Evolutionary conservation across 805 yeast genomes (phyloP), one percentile per base, ranked within the genome.

Genomic region (Metschnikowia picachoensis): DNA sequence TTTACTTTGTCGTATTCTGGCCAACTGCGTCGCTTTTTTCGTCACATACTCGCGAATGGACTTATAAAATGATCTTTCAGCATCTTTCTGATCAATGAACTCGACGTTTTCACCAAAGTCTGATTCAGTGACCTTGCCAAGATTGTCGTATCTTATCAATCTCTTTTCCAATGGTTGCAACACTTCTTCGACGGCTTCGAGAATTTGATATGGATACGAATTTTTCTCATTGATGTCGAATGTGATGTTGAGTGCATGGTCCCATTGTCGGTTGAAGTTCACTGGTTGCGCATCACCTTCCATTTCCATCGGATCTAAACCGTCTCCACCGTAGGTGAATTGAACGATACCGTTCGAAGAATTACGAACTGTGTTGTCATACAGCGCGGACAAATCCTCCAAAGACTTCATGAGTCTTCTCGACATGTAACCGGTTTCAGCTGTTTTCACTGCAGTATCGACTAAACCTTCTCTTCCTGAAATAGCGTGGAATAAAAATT

Each of bases 381-480:
- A 94, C 61, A 84, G 89, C 48, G 95, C 80, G 41, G 97, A 88
- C 64, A 94, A 76, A 72, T 94, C 99, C 71, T 94, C 99, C 58
- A 94, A 73, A 6, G 98, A 94, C 67, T 92, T 92, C 99, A 92
- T 92, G 65, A 92, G 77, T 67, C 99, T 83, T 69, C 99, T 87
- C 20, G 98, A 92, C 95, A 92, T 92, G 70, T 91, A 91, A 63
- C 98, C 98, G 4, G 99, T 92, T 66, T 92, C 98, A 2, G 99
- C 98, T 35, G 99, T 94, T 68, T 94, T 94, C 40, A 94, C 99
- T 13, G 99, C 99, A 45, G 99, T 94, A 78, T 94, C 99, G 66
- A 94, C 95, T 65, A 94, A 77, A 77, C 99, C 99, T 74, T 94
- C 99, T 79, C 99, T 89, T 76, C 99, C 99, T 63, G 99, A 98